Evolutionary conservation across 805 yeast genomes (phyloP), one percentile per base, ranked within the genome.

Genomic region (Scheffersomyces lignosus): DNA sequence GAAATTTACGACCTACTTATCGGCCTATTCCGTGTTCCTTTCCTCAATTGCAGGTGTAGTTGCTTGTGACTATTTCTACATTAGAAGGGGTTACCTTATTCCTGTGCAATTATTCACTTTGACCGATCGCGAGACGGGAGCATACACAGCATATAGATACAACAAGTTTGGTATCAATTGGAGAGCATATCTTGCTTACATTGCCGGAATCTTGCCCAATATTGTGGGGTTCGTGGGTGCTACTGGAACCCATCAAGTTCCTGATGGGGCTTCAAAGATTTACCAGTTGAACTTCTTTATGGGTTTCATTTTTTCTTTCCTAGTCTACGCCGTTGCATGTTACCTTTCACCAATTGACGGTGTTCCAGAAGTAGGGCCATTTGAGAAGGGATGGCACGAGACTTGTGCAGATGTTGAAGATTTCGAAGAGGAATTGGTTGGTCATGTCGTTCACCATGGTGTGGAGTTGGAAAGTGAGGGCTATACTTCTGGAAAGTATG

Each of bases 201-300:
- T 88, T 46, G 72, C 81, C 47, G 96, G 96, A 37, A 81, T 89
- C 41, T 66, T 80, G 24, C 93, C 95, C 31, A 88, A 87, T 52
- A 81, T 88, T 53, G 84, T 84, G 15, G 96, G 96, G 1, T 88
- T 88, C 50, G 91, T 83, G 5, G 88, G 95, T 45, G 88, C 89
- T 7, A 80, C 86, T 16, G 86, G 82, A 27, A 75, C 80, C n/a
- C 73, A 70, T 41, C 38, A 32, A 5, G 95, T 87, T 12, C 95
- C 96, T 18, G 64, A 67, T 31, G 95, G 91, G 22, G 96, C 96
- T 8, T 76, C 78, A 40, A 70, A 77, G 39, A 77, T 88, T 31
- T 88, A 85, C 66, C 66, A 81, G 43, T 64, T 88, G 49, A 83
- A 83, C 58, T 88, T 81, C 68, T 80, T 88, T 47, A 73, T 83